Conservation (phyloP, 2,329 filamentous ascomycete species). For the Sporothrix humicola region DNA sequence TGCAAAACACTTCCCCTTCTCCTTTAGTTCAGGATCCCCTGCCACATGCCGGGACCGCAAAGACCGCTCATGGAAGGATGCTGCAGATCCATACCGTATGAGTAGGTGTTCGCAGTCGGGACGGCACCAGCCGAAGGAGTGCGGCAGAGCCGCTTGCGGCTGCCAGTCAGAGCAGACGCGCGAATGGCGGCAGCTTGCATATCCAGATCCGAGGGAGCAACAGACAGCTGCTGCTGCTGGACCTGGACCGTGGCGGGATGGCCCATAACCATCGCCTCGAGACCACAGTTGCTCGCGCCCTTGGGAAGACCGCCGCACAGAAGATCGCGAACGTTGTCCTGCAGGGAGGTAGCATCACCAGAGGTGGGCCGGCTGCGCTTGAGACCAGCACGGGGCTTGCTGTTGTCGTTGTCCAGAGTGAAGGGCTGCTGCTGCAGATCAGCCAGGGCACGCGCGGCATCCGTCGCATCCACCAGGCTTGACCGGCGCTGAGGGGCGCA, state of each 20-base stretch:
- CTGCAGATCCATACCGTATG: conserved; percentile 47
- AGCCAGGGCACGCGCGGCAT: conserved; percentile 64
- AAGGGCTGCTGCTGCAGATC: conserved; percentile 62
- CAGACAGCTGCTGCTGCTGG: background rate
- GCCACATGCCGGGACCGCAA: conserved; percentile 69
- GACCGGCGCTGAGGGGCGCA: conserved; percentile 50
- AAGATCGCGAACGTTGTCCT: conserved; percentile 71
- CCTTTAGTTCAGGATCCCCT: conserved; percentile 63
- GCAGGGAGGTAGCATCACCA: conserved; percentile 60
- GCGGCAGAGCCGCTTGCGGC: conserved; percentile 71
- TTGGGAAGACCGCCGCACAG: conserved; percentile 51
- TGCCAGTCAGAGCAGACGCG: conserved; percentile 52
- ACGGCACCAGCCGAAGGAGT: conserved; percentile 22
- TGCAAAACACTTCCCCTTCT: conserved; percentile 20
- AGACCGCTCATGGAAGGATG: conserved; percentile 58
- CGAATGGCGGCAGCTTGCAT: conserved; percentile 29
- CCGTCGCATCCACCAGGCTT: conserved; percentile 60
- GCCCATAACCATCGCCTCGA: conserved; percentile 47
- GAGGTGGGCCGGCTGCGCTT: conserved; percentile 68
- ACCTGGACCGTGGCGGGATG: conserved; percentile 45
- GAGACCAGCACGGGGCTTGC: conserved; percentile 49
- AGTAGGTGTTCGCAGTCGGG: conserved; percentile 26
- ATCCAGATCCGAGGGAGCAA: conserved; percentile 19
- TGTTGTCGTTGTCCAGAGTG: conserved; percentile 19
- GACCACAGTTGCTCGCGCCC: conserved; percentile 42